A percentile compares a stretch with the other conserved stretches of the same genome.
Evolutionary conservation across 371 early-diverging fungal species (phyloP).

Genomic region (Sporodiniella umbellata): DNA sequence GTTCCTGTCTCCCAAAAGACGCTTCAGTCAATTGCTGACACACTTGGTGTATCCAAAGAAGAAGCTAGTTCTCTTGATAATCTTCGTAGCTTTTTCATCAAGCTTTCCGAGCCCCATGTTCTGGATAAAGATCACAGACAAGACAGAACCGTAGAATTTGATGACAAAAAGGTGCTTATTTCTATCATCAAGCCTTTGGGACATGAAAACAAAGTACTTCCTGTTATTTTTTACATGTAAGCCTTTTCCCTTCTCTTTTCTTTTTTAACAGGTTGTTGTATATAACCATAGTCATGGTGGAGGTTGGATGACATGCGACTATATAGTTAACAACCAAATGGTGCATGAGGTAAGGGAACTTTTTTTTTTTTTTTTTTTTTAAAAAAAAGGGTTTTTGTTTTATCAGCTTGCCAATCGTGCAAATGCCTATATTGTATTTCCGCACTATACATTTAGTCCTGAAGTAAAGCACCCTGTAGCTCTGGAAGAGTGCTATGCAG

Average conservation of each 20-base stretch:
- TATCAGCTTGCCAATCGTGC: conserved; percentile 9
- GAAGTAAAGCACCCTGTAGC: conserved; percentile 29
- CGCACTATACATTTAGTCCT: conserved; percentile 20
- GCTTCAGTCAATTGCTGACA: no score
- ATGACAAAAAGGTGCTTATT: conserved; percentile 6
- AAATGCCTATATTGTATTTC: conserved; percentile 21
- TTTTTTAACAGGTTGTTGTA: no score
- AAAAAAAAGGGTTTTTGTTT: no score
- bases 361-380: no score
- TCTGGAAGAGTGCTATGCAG: conserved; percentile 28
- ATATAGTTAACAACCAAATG: background rate
- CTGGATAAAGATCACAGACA: conserved; percentile 3
- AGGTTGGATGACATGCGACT: conserved; percentile 7
- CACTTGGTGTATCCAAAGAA: background rate
- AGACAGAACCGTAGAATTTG: conserved; percentile 5
- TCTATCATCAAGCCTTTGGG: conserved; percentile 11
- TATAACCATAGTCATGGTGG: conserved; percentile 12
- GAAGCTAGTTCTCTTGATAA: conserved; percentile 7
- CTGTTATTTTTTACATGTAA: conserved; percentile 17
- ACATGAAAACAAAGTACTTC: conserved; percentile 8
- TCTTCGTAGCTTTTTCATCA: conserved; percentile 4
- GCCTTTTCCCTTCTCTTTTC: background rate
- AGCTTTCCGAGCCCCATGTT: background rate
- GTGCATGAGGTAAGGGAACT: background rate
- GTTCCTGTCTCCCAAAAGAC: no score